phyloP scores from a whole-genome alignment of 1,284 basidiomycete species.

The Entoloma clypeatum region DNA sequence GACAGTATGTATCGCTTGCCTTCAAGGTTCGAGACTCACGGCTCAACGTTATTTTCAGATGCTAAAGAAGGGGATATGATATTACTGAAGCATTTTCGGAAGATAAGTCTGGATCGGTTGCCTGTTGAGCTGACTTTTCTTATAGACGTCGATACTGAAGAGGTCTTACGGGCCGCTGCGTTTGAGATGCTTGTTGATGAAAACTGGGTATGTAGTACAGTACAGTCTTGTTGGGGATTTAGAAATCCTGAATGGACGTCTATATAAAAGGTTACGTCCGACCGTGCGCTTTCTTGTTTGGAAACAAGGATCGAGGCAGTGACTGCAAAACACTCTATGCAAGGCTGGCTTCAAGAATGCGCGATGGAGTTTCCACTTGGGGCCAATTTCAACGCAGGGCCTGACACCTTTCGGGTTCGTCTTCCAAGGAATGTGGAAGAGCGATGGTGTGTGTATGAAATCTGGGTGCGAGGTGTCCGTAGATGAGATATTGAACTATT shows the following conservation, averaged over 20 bases:
- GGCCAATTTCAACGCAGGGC: slow-evolving; percentile 17
- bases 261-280: slow-evolving; percentile 1
- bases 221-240: background rate
- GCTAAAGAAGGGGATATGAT: slow-evolving; percentile 43
- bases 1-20: slow-evolving; percentile 30
- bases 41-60: slow-evolving; percentile 17
- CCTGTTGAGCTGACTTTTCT: slow-evolving; percentile 41
- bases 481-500: background rate
- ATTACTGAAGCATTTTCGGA: slow-evolving; percentile 39
- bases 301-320: slow-evolving; percentile 1
- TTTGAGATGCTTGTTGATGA: slow-evolving; percentile 41
- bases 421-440: slow-evolving; percentile 28
- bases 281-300: slow-evolving; percentile 2
- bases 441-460: slow-evolving; percentile 45
- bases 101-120: slow-evolving; percentile 22
- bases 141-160: slow-evolving; percentile 38
- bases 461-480: slow-evolving; percentile 38
- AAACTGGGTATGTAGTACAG: slow-evolving; percentile 39
- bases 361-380: slow-evolving; percentile 9
- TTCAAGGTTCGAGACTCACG: slow-evolving; percentile 21
- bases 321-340: too few species aligned
- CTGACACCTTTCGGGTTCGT: slow-evolving; percentile 36
- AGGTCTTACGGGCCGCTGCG: slow-evolving; percentile 32
- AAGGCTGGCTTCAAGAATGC: slow-evolving; percentile 10
- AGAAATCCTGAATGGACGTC: background rate